Percentiles rank a stretch among this genome's conserved stretches.
These are phyloP conservation scores for Pyrus hybrid DNA, from an alignment of 331 rosid species.

Conservation along the genomic window DNA sequence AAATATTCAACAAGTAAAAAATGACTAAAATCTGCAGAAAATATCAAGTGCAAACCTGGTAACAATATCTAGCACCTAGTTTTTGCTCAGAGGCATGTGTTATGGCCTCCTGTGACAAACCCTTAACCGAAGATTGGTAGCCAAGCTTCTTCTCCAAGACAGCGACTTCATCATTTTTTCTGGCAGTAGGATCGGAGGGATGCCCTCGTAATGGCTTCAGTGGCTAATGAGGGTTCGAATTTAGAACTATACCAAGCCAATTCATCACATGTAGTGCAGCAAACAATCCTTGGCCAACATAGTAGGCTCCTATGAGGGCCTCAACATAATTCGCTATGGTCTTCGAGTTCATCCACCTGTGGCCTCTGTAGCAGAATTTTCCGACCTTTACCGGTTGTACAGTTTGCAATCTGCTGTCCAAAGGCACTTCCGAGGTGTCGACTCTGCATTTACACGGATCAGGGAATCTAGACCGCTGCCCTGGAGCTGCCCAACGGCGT, in stretches of 20 bases:
- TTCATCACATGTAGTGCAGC: conserved; percentile 75
- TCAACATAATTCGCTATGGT: conserved; percentile 84
- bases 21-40: not conserved
- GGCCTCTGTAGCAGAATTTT: conserved; percentile 72
- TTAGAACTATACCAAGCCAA: conserved; percentile 70
- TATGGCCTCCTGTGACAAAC: conserved; percentile 69
- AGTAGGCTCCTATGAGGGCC: conserved; percentile 87
- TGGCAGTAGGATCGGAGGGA: conserved; percentile 48
- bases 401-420: conserved; percentile 46
- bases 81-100: conserved; percentile 64
- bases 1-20: conserved; percentile 15
- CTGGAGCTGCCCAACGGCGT: conserved; percentile 95
- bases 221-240: conserved; percentile 47
- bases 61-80: conserved; percentile 52
- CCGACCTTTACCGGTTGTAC: conserved; percentile 60
- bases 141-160: conserved; percentile 58
- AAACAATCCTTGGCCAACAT: conserved; percentile 65
- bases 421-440: conserved; percentile 72
- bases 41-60: conserved; percentile 44
- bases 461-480: conserved; percentile 46
- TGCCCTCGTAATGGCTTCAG: conserved; percentile 52
- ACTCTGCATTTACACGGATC: conserved; percentile 64
- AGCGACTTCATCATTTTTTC: conserved; percentile 44
- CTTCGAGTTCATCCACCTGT: conserved; percentile 82
- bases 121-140: conserved; percentile 57